Evolutionary conservation across 2,329 filamentous ascomycete genomes (phyloP).

Genomic region (Phaeoacremonium minimum): DNA sequence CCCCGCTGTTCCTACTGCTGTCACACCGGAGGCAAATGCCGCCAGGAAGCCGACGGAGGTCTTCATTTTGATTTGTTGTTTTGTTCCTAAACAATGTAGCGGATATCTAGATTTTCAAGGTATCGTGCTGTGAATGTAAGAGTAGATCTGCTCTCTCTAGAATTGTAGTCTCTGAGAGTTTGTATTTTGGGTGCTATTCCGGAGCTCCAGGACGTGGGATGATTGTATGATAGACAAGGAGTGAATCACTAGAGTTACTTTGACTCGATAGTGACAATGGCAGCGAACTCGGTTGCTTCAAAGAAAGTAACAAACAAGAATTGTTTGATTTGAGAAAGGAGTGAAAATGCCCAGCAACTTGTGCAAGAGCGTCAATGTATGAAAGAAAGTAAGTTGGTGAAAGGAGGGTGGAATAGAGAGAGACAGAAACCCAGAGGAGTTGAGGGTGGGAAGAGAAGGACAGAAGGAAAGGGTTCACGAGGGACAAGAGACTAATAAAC

Average conservation of each 20-base stretch:
- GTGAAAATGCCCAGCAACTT: conserved; percentile 9
- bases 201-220: no score
- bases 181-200: no score
- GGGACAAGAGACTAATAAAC: background rate
- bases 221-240: no score
- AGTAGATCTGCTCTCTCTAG: no score
- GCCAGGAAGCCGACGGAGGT: conserved; percentile 23
- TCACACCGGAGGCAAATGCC: conserved; percentile 33
- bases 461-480: background rate
- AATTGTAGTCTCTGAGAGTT: no score
- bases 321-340: conserved; percentile 3
- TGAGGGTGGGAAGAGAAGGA: background rate
- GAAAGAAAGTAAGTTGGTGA: no score
- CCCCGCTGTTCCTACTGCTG: conserved; percentile 33
- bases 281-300: background rate
- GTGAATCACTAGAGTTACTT: background rate
- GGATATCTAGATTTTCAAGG: background rate
- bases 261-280: background rate
- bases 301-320: conserved; percentile 1
- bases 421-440: background rate
- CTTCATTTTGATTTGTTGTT: conserved; percentile 1
- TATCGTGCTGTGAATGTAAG: no score
- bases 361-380: background rate
- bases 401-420: background rate
- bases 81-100: conserved; percentile 4